These are phyloP conservation scores for Pisolithus thermaeus DNA, from an alignment of 1,284 basidiomycete genomes.

Conservation along the genomic window DNA sequence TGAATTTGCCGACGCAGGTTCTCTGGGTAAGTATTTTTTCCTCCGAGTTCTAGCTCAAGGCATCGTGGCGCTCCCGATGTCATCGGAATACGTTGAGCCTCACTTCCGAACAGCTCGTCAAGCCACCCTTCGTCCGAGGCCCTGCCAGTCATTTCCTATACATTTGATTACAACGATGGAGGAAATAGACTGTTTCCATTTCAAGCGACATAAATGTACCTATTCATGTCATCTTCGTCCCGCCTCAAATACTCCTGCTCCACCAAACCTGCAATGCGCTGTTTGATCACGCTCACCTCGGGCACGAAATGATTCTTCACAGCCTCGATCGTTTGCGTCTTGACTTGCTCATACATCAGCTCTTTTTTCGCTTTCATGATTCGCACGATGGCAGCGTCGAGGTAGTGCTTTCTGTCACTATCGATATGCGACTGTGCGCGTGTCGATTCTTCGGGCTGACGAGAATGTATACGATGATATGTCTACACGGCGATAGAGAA, in stretches of 20 bases:
- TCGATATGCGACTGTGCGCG: constrained; percentile 83
- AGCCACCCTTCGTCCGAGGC: too few species aligned
- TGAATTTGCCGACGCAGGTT: too few species aligned
- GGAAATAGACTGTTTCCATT: too few species aligned
- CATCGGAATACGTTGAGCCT: too few species aligned
- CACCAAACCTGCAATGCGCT: constrained; percentile 74
- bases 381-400: constrained; percentile 92
- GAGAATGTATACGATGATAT: neutral
- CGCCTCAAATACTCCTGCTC: constrained; percentile 84
- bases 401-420: constrained; percentile 76
- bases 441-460: constrained; percentile 79
- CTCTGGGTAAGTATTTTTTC: too few species aligned
- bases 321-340: constrained; percentile 71
- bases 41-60: too few species aligned
- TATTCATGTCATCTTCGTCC: constrained; percentile 63
- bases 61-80: too few species aligned
- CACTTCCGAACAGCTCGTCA: too few species aligned
- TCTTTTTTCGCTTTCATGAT: constrained; percentile 92
- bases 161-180: too few species aligned
- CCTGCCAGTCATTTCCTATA: too few species aligned
- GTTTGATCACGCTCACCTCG: constrained; percentile 75
- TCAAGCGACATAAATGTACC: constrained; percentile 75
- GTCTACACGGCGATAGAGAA: neutral
- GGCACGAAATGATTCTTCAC: constrained; percentile 78
- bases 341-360: constrained; percentile 71